phyloP scores from a whole-genome alignment of 345 rosid genomes.

The Citrus australasica region DNA sequence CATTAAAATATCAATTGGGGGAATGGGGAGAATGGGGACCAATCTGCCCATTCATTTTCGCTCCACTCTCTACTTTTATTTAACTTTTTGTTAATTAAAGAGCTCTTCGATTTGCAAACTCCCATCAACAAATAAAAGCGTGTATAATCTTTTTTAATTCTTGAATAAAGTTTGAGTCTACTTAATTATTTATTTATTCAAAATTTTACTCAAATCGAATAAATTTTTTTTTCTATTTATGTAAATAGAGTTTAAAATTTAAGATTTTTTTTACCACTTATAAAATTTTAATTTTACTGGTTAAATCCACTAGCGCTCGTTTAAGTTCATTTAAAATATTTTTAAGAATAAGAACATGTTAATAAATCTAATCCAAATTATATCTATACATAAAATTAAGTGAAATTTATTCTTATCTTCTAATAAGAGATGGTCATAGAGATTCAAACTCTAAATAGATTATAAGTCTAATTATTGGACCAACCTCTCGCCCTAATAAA shows the following conservation, averaged over 20 bases:
- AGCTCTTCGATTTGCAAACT: not conserved
- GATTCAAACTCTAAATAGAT: no score
- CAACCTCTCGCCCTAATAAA: not conserved
- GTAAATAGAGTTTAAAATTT: no score
- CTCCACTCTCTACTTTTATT: not conserved
- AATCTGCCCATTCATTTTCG: not conserved
- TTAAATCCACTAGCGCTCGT: no score
- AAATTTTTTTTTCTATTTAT: no score
- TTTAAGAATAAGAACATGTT: no score
- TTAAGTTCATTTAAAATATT: no score
- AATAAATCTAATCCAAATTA: no score
- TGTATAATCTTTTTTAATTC: not conserved
- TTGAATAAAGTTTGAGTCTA: not conserved
- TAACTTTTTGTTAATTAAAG: not conserved
- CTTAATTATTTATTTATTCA: no score
- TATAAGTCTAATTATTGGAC: not conserved
- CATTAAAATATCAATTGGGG: not conserved
- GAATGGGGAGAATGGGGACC: conserved; percentile 20
- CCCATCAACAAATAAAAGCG: not conserved
- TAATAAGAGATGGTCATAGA: not conserved
- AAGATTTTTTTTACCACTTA: no score
- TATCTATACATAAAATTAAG: no score
- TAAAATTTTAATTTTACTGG: no score
- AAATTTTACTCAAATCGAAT: no score
- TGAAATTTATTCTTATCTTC: not conserved